Evolutionary conservation across 2,329 filamentous ascomycete species (phyloP), one percentile per base, ranked within the genome.

Genomic region (Botrytis fragariae): DNA sequence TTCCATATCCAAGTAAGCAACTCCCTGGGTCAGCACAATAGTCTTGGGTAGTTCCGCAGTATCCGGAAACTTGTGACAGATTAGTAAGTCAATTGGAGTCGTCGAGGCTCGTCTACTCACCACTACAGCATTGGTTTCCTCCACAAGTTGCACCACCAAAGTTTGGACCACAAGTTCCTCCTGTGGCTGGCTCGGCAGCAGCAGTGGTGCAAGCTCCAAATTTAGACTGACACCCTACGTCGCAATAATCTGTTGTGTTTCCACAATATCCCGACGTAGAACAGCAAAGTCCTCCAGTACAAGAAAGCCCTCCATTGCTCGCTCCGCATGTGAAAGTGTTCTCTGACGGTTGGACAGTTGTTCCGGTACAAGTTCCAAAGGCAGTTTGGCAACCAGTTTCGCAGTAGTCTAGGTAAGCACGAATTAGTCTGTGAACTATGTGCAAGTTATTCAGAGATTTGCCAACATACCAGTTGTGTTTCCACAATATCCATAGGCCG

Each of bases 401-500:
- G 72, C 80, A 81, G 63, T 80, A 79, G 54, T 77, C 77, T n/a
- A 14, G 10, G 54, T 6, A 32, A 59, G 18, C 5, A 54, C 29
- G 45, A 39, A 32, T 72, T 44, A 72, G 70, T 39, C 57, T 4
- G 25, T 12, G 14, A 29, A 20, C 18, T 22, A 25, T n/a, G n/a
- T 42, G 42, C 7, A 51, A 37, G 14, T 57, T 57, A 18, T 57
- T 4, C 32, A 29, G 10, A 54, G 16, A 44, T 57, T 67, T 9
- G 29, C 51, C 39, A 45, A 39, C 72, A 65, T 67, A 73, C 72
- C 72, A 6, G 72, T 71, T 22, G 75, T 74, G 44, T 69, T 72
- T n/a, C 75, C 74, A 73, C 75, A 76, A 54, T 69, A 74, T 20
- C 74, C 75, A 70, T 78, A 78, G 44, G 78, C 73, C 37, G 79